A percentile compares a stretch with the other conserved stretches of the same genome.
Evolutionary conservation across 495 filamentous ascomycete species (phyloP).

Genomic region (Xylaria scruposa): DNA sequence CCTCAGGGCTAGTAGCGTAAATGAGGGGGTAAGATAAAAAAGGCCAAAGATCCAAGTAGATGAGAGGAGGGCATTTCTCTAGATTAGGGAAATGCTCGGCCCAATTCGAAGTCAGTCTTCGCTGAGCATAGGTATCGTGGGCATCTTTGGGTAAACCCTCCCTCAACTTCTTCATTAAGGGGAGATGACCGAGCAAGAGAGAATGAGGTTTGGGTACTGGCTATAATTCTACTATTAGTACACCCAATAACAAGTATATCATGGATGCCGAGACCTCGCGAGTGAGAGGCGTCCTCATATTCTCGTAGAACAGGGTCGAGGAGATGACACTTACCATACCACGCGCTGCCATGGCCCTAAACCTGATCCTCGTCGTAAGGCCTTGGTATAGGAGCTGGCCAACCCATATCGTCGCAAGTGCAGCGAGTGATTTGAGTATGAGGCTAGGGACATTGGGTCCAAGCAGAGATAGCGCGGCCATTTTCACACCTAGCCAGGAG

Average conservation of each 20-base stretch:
- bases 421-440: not conserved
- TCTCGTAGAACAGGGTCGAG: not conserved
- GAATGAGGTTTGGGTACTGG: constrained; percentile 4
- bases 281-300: not conserved
- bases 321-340: constrained; percentile 6
- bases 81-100: constrained; percentile 24
- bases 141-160: constrained; percentile 2
- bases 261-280: too few species aligned
- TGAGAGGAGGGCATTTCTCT: constrained; percentile 20
- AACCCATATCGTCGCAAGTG: not conserved
- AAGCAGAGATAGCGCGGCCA: not conserved
- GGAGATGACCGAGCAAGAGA: not conserved
- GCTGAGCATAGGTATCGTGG: not conserved
- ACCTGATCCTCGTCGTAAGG: not conserved
- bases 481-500: not conserved
- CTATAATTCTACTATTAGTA: not conserved
- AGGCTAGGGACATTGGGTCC: not conserved
- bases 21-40: constrained; percentile 1
- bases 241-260: not conserved
- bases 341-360: not conserved
- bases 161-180: not conserved
- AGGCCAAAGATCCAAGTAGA: constrained; percentile 54
- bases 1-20: not conserved
- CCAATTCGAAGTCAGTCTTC: constrained; percentile 6
- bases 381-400: not conserved